Percentiles rank a stretch among this genome's conserved stretches.
Evolutionary conservation across 2,329 filamentous ascomycete genomes (phyloP).

Genomic region (Exophiala mesophila): DNA sequence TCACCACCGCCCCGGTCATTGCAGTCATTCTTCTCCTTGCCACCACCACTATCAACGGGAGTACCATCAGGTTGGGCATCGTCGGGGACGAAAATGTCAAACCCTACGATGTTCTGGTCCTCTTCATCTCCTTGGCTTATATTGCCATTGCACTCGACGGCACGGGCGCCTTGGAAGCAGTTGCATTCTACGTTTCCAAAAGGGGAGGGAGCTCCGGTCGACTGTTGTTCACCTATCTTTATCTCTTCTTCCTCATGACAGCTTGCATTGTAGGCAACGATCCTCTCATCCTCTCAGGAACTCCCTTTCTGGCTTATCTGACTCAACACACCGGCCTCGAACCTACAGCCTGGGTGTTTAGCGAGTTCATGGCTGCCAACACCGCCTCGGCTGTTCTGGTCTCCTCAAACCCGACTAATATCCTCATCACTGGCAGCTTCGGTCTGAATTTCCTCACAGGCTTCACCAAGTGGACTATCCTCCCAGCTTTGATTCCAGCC

Average conservation of each 20-base stretch:
- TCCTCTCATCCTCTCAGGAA: slow-evolving; percentile 26
- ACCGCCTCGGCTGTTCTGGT: slow-evolving; percentile 71
- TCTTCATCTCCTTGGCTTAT: slow-evolving; percentile 27
- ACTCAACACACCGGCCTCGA: slow-evolving; percentile 23
- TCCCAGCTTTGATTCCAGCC: slow-evolving; percentile 26
- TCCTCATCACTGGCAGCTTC: slow-evolving; percentile 26
- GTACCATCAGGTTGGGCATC: slow-evolving; percentile 25
- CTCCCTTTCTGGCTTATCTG: slow-evolving; percentile 27
- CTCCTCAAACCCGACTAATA: slow-evolving; percentile 65
- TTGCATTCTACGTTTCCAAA: slow-evolving; percentile 26
- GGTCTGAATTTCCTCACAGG: slow-evolving; percentile 25
- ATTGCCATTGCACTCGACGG: slow-evolving; percentile 27
- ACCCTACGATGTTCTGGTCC: slow-evolving; percentile 27
- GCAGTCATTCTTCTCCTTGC: slow-evolving; percentile 25
- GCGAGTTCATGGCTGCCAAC: slow-evolving; percentile 34
- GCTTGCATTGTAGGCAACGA: slow-evolving; percentile 27
- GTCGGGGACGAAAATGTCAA: slow-evolving; percentile 25
- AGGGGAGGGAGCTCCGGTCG: slow-evolving; percentile 25
- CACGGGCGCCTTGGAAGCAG: slow-evolving; percentile 25
- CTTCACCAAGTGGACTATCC: slow-evolving; percentile 27
- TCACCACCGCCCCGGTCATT: slow-evolving; percentile 24
- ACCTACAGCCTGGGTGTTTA: slow-evolving; percentile 26
- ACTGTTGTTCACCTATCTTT: slow-evolving; percentile 25
- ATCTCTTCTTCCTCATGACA: slow-evolving; percentile 24
- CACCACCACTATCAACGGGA: slow-evolving; percentile 26